A percentile compares a stretch with the other conserved stretches of the same genome.
phyloP scores from a whole-genome alignment of 306 rosid species.

The Medicago arabica region DNA sequence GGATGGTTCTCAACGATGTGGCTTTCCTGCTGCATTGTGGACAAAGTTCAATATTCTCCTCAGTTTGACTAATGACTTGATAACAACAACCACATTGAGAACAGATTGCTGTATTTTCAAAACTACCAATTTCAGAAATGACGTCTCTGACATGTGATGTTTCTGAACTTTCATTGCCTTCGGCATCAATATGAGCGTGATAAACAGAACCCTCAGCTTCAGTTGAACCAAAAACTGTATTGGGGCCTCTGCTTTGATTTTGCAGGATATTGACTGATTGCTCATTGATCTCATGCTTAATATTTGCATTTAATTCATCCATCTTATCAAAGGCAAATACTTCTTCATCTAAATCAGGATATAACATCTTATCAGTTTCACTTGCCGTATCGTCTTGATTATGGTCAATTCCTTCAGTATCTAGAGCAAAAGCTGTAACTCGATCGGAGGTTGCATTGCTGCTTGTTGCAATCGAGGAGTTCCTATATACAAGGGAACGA shows the following conservation, averaged over 20 bases:
- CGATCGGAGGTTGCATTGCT: conserved; percentile 78
- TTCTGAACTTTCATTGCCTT: conserved; percentile 50
- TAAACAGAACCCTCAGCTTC: conserved; percentile 43
- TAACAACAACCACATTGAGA: conserved; percentile 62
- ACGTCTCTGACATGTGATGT: conserved; percentile 51
- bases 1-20: conserved; percentile 42
- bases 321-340: conserved; percentile 74
- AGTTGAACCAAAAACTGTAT: conserved; percentile 40
- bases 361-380: conserved; percentile 62
- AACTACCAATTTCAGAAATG: conserved; percentile 46
- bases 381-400: conserved; percentile 64
- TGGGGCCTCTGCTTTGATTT: conserved; percentile 43
- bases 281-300: conserved; percentile 43
- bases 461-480: conserved; percentile 77
- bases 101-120: conserved; percentile 56
- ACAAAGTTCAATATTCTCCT: conserved; percentile 53
- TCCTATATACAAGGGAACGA: conserved; percentile 74
- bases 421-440: conserved; percentile 60
- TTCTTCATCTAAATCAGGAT: conserved; percentile 67
- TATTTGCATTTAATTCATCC: conserved; percentile 59
- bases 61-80: conserved; percentile 45
- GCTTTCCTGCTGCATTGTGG: conserved; percentile 63
- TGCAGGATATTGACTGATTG: conserved; percentile 46
- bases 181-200: conserved; percentile 41
- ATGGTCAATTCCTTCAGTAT: conserved; percentile 68